These are phyloP conservation scores for Isabelozyma gotoi DNA, from an alignment of 805 yeast genomes.

Conservation along the genomic window DNA sequence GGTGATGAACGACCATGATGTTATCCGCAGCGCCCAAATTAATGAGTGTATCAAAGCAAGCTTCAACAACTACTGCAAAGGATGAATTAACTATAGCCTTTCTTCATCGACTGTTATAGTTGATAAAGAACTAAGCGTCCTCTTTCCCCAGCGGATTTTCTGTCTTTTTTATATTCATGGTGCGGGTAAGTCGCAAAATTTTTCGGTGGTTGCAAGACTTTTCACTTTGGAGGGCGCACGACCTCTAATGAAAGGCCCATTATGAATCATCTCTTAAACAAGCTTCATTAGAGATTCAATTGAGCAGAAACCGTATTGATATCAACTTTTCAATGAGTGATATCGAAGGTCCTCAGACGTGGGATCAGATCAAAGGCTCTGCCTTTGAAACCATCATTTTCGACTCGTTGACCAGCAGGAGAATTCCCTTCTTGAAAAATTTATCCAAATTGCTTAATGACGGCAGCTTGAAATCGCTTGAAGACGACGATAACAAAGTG, in stretches of 20 bases:
- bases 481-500: conserved; percentile 19
- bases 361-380: conserved; percentile 23
- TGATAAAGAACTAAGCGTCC: conserved; percentile 36
- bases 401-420: conserved; percentile 34
- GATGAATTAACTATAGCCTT: conserved; percentile 35
- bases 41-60: conserved; percentile 14
- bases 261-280: background rate
- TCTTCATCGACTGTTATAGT: conserved; percentile 63
- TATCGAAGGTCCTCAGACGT: conserved; percentile 4
- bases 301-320: background rate
- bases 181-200: conserved; percentile 3
- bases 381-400: conserved; percentile 17
- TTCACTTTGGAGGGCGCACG: background rate
- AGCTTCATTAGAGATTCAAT: background rate
- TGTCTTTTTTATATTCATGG: conserved; percentile 5
- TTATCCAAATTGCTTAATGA: conserved; percentile 25
- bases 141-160: background rate
- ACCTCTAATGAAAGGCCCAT: background rate
- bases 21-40: conserved; percentile 53
- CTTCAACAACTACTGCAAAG: conserved; percentile 31
- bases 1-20: conserved; percentile 49
- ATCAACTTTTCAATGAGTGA: background rate
- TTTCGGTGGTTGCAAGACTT: background rate
- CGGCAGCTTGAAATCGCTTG: conserved; percentile 15
- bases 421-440: conserved; percentile 33